Evolutionary conservation across 1,284 basidiomycete genomes (phyloP).

Genomic region (Cutaneotrichosporon daszewskae): DNA sequence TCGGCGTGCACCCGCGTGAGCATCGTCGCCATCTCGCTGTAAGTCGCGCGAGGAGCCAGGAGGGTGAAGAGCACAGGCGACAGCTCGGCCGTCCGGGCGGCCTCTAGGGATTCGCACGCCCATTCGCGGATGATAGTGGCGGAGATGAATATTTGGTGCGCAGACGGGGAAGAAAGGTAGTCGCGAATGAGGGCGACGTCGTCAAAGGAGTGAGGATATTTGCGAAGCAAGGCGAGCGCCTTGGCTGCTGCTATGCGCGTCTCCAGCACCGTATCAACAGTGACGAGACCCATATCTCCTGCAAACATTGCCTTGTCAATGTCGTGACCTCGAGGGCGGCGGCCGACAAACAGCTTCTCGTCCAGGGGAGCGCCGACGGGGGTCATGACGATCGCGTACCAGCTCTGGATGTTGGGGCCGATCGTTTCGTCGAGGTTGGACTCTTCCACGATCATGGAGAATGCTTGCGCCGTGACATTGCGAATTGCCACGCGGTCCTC

Average conservation of each 20-base stretch:
- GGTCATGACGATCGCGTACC: conserved; percentile 86
- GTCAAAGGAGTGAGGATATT: conserved; percentile 12
- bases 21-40: conserved; percentile 84
- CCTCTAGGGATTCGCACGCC: conserved; percentile 56
- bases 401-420: conserved; percentile 49
- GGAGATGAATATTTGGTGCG: conserved; percentile 82
- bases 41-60: conserved; percentile 76
- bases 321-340: conserved; percentile 61
- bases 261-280: conserved; percentile 71
- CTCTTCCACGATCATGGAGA: conserved; percentile 64
- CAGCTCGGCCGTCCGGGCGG: conserved; percentile 56
- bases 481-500: conserved; percentile 87
- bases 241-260: conserved; percentile 75
- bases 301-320: conserved; percentile 94
- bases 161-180: conserved; percentile 79
- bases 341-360: conserved; percentile 59
- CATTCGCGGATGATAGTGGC: conserved; percentile 88
- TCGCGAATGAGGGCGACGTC: conserved; percentile 61
- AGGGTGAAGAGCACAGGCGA: conserved; percentile 61
- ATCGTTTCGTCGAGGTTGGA: conserved; percentile 37
- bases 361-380: conserved; percentile 82
- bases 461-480: conserved; percentile 67
- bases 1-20: conserved; percentile 76
- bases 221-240: conserved; percentile 59
- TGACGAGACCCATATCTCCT: conserved; percentile 82